phyloP scores from a whole-genome alignment of 306 rosid species.

The Dryas alaskensis region DNA sequence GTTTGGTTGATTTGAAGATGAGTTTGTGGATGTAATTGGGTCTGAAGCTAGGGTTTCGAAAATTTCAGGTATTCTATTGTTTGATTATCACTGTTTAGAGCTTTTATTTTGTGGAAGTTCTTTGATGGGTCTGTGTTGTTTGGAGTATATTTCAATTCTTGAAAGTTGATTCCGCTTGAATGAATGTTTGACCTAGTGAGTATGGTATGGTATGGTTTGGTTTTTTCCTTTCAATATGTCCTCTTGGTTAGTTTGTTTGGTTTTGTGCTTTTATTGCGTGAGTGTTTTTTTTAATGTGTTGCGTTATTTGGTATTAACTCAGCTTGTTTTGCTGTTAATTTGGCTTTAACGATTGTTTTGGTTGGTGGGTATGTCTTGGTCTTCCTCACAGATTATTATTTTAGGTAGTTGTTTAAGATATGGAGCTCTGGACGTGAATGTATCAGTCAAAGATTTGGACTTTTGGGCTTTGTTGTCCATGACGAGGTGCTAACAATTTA shows the following conservation, averaged over 20 bases:
- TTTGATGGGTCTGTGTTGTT: not conserved
- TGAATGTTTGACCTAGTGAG: slow-evolving; percentile 16
- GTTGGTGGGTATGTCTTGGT: slow-evolving; percentile 11
- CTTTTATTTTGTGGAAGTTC: not conserved
- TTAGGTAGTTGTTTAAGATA: not conserved
- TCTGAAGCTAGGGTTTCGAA: slow-evolving; percentile 30
- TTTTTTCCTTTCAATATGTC: not conserved
- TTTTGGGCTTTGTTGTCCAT: not conserved
- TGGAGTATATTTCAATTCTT: not conserved
- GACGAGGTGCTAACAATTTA: not conserved
- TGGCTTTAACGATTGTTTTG: not conserved
- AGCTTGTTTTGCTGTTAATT: slow-evolving; percentile 1
- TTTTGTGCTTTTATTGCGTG: not conserved
- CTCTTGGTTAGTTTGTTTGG: slow-evolving; percentile 12
- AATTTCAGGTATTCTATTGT: slow-evolving; percentile 16
- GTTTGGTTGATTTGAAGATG: not conserved
- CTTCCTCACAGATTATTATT: not conserved
- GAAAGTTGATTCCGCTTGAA: not conserved
- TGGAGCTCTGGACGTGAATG: not conserved
- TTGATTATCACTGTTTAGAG: not conserved
- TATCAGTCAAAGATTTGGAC: not conserved
- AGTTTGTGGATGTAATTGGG: slow-evolving; percentile 15
- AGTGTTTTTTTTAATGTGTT: not conserved
- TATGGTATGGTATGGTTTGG: not conserved
- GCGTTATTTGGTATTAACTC: not conserved